Percentiles rank a stretch among this genome's conserved stretches.
Conservation (phyloP, 345 rosid species). For the Citrus australasica region DNA sequence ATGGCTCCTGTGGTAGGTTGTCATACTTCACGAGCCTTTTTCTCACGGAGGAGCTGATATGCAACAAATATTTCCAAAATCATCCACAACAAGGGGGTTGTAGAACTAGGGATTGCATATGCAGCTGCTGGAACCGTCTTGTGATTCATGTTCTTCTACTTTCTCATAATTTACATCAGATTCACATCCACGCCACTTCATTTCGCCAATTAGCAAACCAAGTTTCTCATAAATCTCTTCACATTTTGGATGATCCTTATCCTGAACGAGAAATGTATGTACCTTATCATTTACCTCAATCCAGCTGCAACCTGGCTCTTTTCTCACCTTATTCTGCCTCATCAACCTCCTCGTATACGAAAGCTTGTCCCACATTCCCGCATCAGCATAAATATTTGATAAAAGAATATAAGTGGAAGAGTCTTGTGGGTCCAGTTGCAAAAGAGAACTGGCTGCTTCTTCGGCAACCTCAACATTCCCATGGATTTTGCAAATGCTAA, state of each 20-base stretch:
- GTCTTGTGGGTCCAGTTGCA: conserved; percentile 72
- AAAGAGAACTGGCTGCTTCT: conserved; percentile 47
- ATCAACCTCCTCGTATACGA: conserved; percentile 62
- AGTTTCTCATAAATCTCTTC: conserved; percentile 60
- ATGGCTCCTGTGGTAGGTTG: not conserved
- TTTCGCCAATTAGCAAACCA: conserved; percentile 51
- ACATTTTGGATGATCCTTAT: conserved; percentile 63
- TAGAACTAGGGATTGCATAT: not conserved
- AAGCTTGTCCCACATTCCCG: conserved; percentile 85
- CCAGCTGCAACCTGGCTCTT: conserved; percentile 98
- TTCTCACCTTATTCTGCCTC: conserved; percentile 61
- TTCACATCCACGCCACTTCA: conserved; percentile 35
- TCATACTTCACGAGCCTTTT: not conserved
- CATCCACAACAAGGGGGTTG: not conserved
- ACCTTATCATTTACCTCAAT: conserved; percentile 78
- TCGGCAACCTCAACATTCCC: conserved; percentile 80
- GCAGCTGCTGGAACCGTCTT: not conserved
- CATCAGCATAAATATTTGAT: conserved; percentile 81
- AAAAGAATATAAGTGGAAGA: conserved; percentile 76
- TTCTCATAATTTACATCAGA: conserved; percentile 23
- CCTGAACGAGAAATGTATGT: conserved; percentile 64
- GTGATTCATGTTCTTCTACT: not conserved
- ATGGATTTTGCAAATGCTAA: conserved; percentile 68
- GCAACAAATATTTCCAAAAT: not conserved
- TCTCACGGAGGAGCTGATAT: not conserved